Evolutionary conservation across 148 eudicot genomes (phyloP).

Genomic region (Oxyria digyna): DNA sequence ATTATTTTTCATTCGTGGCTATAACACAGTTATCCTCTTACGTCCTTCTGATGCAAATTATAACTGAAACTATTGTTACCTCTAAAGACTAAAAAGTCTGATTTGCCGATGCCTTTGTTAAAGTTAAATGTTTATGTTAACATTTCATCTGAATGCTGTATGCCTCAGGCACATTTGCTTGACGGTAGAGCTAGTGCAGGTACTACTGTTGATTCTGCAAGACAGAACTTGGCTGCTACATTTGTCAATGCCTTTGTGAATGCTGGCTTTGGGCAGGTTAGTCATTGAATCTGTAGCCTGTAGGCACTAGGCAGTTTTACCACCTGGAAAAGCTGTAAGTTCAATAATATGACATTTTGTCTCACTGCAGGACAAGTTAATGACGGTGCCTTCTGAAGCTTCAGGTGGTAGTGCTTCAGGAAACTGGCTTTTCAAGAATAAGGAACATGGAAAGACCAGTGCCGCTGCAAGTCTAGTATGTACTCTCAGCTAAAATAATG

Average conservation of each 20-base stretch:
- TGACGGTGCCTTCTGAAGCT: conserved; percentile 70
- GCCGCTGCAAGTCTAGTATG: conserved; percentile 97
- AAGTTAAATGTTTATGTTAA: neutral
- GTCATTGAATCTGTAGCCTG: neutral
- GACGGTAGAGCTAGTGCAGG: conserved; percentile 95
- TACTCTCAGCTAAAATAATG: conserved; percentile 8
- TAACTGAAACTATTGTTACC: neutral
- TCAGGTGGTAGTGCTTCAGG: conserved; percentile 64
- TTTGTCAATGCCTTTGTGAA: conserved; percentile 98
- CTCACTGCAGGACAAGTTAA: conserved; percentile 79
- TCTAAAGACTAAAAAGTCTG: neutral
- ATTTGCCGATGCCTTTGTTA: neutral
- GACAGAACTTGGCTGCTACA: conserved; percentile 94
- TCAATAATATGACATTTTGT: neutral
- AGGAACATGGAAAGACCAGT: conserved; percentile 94
- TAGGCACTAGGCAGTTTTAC: neutral
- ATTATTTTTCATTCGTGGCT: neutral
- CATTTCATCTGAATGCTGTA: neutral
- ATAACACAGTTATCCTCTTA: neutral
- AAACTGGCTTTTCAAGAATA: conserved; percentile 91
- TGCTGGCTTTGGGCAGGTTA: conserved; percentile 95
- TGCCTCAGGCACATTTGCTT: conserved; percentile 70
- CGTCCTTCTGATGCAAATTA: neutral
- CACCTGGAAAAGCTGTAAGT: neutral
- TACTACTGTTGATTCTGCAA: conserved; percentile 86